A percentile compares a stretch with the other conserved stretches of the same genome.
Evolutionary conservation across 352 stramenopile genomes (phyloP).

Genomic region (Phytophthora fragariae): DNA sequence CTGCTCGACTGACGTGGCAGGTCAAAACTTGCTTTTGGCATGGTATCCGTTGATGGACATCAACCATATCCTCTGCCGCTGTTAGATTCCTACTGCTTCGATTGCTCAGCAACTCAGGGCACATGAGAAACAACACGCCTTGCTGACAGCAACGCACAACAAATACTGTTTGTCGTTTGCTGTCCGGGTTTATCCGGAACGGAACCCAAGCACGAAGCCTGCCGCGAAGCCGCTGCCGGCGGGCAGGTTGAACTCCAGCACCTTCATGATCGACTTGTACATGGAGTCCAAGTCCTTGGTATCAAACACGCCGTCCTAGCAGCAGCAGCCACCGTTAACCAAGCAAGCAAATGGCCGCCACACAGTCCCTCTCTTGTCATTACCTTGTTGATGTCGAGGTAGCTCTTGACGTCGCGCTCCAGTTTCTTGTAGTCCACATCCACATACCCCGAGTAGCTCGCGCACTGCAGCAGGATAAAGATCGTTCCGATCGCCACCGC

Average conservation of each 20-base stretch:
- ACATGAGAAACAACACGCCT: neutral
- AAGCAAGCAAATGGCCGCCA: neutral
- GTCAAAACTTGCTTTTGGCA: slow-evolving; percentile 2
- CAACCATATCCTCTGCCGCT: neutral
- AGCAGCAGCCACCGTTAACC: neutral
- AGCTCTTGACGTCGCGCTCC: slow-evolving; percentile 71
- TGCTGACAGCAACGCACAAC: neutral
- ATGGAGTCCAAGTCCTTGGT: slow-evolving; percentile 80
- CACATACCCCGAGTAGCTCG: slow-evolving; percentile 92
- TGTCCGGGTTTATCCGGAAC: slow-evolving; percentile 51
- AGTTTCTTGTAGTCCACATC: slow-evolving; percentile 94
- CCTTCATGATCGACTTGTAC: slow-evolving; percentile 80
- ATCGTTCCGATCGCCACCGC: slow-evolving; percentile 84
- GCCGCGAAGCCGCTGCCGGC: slow-evolving; percentile 78
- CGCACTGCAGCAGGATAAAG: slow-evolving; percentile 91
- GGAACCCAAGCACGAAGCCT: slow-evolving; percentile 83
- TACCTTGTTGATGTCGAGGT: slow-evolving; percentile 87
- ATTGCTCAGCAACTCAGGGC: neutral
- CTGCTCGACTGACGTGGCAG: slow-evolving; percentile 2
- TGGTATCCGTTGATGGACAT: neutral
- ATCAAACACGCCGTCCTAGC: slow-evolving; percentile 74
- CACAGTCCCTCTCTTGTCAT: neutral
- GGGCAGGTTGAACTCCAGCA: slow-evolving; percentile 82
- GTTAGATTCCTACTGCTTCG: neutral
- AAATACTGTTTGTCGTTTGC: neutral